Evolutionary conservation across 1,284 basidiomycete species (phyloP), one percentile per base, ranked within the genome.

Genomic region (Fistulina hepatica): DNA sequence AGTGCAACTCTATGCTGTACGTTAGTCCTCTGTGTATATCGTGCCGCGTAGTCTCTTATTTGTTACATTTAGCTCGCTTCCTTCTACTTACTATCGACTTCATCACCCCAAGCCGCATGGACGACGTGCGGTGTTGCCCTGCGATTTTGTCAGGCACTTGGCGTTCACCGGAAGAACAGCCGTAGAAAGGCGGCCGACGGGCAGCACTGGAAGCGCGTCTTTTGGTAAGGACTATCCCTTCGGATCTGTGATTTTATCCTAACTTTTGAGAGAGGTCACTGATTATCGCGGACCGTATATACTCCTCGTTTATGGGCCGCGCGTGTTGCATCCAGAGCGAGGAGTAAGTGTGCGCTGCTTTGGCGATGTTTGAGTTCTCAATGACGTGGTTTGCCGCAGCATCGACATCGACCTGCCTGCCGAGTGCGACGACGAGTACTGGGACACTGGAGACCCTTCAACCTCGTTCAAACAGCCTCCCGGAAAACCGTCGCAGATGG

Each of bases 191-290:
- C 57, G 6, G 56, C 57, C 2, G 65, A 80, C 44, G 63, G 73
- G 41, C 78, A 83, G 47, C 57, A 76, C 13, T 79, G 76, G 67
- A 81, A 78, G 52, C 71, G 81, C 7, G 75, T 71, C 2, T 84
- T 84, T 51, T 81, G 77, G 77, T 69, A 32, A 16, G 43, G 10
- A 6, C 13, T 4, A 11, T 4, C 9, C 3, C 6, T 3, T 5
- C 13, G 28, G 7, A 2, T 6, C 28, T 30, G 7, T n/a, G 15
- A 13, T 31, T n/a, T n/a, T 16, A 19, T 3, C 3, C 8, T 16
- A 9, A 13, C 10, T 31, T 13, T 19, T 31, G 28, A 31, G 10
- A 10, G 9, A 31, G 28, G 28, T n/a, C 10, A 8, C 62, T 84
- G 1, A 13, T 16, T 3, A 31, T 31, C 13, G 3, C 19, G 3